Percentiles rank a stretch among this genome's conserved stretches.
Evolutionary conservation across 73 alveolate species (phyloP).

Genomic region (Blepharisma stoltei): DNA sequence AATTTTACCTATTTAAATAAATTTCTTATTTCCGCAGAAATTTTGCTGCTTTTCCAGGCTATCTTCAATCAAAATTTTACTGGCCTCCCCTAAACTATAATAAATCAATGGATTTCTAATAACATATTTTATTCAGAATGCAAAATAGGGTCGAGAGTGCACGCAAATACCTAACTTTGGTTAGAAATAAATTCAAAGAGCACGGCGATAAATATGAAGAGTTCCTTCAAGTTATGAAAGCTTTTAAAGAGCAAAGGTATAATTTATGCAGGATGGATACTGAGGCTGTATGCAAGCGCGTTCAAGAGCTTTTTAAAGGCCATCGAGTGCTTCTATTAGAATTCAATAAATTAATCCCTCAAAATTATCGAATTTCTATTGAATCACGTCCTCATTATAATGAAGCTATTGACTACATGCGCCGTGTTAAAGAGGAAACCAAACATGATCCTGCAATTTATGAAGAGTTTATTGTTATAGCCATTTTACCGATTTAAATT

Average conservation of each 20-base stretch:
- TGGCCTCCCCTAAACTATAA: neutral
- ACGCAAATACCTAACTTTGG: neutral
- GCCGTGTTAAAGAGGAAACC: slow-evolving; percentile 31
- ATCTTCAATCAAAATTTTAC: neutral
- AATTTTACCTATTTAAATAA: too few relatives aligned
- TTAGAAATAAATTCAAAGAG: slow-evolving; percentile 19
- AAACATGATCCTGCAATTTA: slow-evolving; percentile 5
- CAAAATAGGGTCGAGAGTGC: slow-evolving; percentile 14
- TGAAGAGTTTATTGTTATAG: too few relatives aligned
- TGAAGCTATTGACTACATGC: slow-evolving; percentile 30
- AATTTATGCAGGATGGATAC: slow-evolving; percentile 14
- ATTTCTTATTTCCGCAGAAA: too few relatives aligned
- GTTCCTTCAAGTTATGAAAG: slow-evolving; percentile 28
- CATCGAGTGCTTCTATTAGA: neutral
- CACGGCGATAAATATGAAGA: neutral
- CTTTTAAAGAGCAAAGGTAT: slow-evolving; percentile 29
- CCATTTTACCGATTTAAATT: too few relatives aligned
- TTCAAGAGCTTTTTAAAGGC: slow-evolving; percentile 32
- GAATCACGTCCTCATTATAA: slow-evolving; percentile 34
- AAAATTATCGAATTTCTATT: neutral
- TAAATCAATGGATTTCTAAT: too few relatives aligned
- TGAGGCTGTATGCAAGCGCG: slow-evolving; percentile 22
- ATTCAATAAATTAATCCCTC: slow-evolving; percentile 26
- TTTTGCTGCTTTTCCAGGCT: too few relatives aligned
- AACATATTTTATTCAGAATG: neutral